phyloP scores from a whole-genome alignment of 768 basidiomycete genomes.

The Saitozyma sp. region DNA sequence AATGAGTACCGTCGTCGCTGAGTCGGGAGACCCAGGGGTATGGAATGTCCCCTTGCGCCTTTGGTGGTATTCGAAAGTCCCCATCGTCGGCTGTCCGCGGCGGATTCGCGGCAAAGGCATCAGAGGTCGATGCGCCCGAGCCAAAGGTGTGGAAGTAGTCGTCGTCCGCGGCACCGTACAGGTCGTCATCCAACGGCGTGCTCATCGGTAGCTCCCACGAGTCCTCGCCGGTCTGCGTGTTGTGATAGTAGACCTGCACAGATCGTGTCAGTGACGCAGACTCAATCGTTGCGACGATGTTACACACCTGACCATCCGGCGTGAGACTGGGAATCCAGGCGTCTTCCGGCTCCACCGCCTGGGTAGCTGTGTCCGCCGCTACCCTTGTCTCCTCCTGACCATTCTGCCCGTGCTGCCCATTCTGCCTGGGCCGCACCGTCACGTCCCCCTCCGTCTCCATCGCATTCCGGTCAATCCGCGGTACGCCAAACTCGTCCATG shows the following conservation, averaged over 20 bases:
- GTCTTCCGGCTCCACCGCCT: conserved; percentile 45
- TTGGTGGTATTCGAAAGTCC: conserved; percentile 24
- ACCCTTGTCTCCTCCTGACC: too few species aligned
- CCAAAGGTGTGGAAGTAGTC: conserved; percentile 16
- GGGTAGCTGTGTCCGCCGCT: background rate
- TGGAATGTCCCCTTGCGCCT: conserved; percentile 22
- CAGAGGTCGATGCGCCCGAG: conserved; percentile 7
- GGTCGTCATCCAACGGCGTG: conserved; percentile 25
- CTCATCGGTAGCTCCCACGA: conserved; percentile 73
- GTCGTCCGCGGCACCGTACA: conserved; percentile 19
- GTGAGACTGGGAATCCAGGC: conserved; percentile 91
- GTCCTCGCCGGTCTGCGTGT: conserved; percentile 62
- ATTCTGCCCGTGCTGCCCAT: too few species aligned
- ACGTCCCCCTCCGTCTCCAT: too few species aligned
- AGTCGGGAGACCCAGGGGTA: conserved; percentile 78
- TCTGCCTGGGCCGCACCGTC: too few species aligned
- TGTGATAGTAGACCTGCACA: conserved; percentile 86
- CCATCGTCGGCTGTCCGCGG: conserved; percentile 46
- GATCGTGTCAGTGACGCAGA: conserved; percentile 4
- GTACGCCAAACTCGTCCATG: too few species aligned
- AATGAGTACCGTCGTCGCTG: conserved; percentile 78
- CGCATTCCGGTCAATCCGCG: too few species aligned
- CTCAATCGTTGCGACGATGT: background rate
- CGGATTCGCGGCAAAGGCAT: conserved; percentile 43
- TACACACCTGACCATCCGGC: conserved; percentile 70